These are phyloP conservation scores for Madurella mycetomatis DNA, from an alignment of 2,329 filamentous ascomycete species.

Conservation along the genomic window DNA sequence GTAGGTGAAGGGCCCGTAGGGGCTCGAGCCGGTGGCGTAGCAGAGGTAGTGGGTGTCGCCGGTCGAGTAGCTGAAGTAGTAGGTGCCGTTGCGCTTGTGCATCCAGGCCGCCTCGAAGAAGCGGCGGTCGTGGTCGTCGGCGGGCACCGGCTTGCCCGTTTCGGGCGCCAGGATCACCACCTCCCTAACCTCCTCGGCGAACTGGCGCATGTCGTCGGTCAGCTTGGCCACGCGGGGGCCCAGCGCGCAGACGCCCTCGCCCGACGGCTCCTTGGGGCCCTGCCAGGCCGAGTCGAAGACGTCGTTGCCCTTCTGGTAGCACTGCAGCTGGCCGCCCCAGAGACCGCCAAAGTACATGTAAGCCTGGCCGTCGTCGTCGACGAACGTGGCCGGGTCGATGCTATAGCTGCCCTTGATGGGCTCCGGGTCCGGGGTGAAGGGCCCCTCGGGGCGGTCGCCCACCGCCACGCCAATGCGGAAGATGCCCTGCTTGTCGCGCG, in stretches of 20 bases:
- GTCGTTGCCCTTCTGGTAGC: slow-evolving; percentile 56
- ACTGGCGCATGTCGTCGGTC: slow-evolving; percentile 60
- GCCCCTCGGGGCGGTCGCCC: slow-evolving; percentile 59
- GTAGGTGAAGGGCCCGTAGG: slow-evolving; percentile 69
- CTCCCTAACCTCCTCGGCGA: slow-evolving; percentile 53
- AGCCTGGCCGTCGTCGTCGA: slow-evolving; percentile 60
- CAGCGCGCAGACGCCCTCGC: slow-evolving; percentile 53
- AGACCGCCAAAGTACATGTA: slow-evolving; percentile 75
- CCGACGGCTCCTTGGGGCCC: slow-evolving; percentile 56
- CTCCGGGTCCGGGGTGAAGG: slow-evolving; percentile 61
- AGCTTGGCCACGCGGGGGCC: slow-evolving; percentile 63
- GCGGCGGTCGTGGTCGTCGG: slow-evolving; percentile 66
- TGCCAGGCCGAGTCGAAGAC: slow-evolving; percentile 52
- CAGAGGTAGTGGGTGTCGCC: slow-evolving; percentile 72
- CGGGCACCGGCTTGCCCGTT: slow-evolving; percentile 53
- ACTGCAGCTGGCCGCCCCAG: slow-evolving; percentile 78
- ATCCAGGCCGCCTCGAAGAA: slow-evolving; percentile 82
- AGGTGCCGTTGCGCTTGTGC: slow-evolving; percentile 65
- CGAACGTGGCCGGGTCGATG: slow-evolving; percentile 72
- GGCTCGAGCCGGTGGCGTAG: slow-evolving; percentile 62
- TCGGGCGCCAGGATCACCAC: slow-evolving; percentile 61
- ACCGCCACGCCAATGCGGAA: slow-evolving; percentile 74
- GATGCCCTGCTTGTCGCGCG: slow-evolving; percentile 62
- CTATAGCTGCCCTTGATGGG: slow-evolving; percentile 67
- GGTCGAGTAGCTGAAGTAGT: slow-evolving; percentile 75